Evolutionary conservation across 176 grass and related monocot species (phyloP).

Genomic region (Saccharum officinarum): DNA sequence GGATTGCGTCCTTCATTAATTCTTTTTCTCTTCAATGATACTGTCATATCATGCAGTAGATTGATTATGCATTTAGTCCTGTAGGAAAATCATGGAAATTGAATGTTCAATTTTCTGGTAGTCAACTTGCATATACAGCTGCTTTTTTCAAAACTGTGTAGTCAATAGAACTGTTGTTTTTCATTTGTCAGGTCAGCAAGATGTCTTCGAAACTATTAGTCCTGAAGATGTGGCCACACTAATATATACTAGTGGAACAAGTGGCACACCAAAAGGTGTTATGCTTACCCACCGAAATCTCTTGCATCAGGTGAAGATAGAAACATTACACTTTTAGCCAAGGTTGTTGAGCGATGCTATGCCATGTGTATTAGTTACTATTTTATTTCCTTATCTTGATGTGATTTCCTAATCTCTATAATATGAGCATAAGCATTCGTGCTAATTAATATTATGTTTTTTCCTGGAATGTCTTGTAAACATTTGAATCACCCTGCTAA

Average conservation of each 20-base stretch:
- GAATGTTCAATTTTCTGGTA: background rate
- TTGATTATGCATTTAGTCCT: background rate
- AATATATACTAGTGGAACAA: slow-evolving; percentile 98
- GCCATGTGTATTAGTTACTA: background rate
- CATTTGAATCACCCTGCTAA: background rate
- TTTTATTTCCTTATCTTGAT: slow-evolving; percentile 21
- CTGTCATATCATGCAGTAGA: background rate
- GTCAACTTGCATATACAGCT: slow-evolving; percentile 12
- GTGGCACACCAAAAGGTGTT: slow-evolving; percentile 88
- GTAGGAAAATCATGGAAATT: background rate
- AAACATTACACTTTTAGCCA: slow-evolving; percentile 9
- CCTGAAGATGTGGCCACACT: slow-evolving; percentile 87
- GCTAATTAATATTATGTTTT: background rate
- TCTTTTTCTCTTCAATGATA: background rate
- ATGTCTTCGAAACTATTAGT: slow-evolving; percentile 60
- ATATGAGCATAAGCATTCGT: background rate
- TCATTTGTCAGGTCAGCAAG: slow-evolving; percentile 38
- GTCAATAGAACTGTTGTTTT: background rate
- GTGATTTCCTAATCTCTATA: slow-evolving; percentile 11
- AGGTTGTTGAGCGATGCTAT: slow-evolving; percentile 1
- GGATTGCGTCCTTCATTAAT: background rate
- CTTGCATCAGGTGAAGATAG: slow-evolving; percentile 78
- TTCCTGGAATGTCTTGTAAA: background rate
- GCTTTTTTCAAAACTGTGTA: background rate
- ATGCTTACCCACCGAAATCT: slow-evolving; percentile 95